Evolutionary conservation across 176 grass and related monocot species (phyloP).

Genomic region (Carex cristatella): DNA sequence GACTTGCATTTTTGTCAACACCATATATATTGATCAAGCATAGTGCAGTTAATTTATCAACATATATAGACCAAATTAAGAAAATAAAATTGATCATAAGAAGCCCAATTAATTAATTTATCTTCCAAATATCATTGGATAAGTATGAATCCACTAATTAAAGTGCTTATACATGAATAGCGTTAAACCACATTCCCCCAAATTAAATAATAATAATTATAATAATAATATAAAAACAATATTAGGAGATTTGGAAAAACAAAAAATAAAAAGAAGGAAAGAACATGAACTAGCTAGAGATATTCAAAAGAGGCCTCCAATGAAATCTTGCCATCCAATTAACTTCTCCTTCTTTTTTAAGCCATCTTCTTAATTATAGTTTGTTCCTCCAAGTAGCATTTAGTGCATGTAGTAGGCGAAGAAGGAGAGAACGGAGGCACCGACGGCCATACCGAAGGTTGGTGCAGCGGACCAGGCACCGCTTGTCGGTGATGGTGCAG

Average conservation of each 20-base stretch:
- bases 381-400: neutral
- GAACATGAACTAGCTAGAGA: neutral
- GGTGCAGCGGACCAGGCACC: conserved; percentile 40
- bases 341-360: neutral
- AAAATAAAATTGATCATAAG: neutral
- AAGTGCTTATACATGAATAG: neutral
- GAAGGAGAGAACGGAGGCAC: conserved; percentile 63
- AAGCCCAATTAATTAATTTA: conserved; percentile 2
- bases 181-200: neutral
- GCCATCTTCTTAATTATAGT: neutral
- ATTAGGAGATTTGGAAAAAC: neutral
- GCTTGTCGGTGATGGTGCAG: conserved; percentile 54
- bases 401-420: conserved; percentile 74
- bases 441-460: conserved; percentile 40
- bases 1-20: neutral
- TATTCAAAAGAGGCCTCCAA: neutral
- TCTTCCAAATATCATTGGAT: neutral
- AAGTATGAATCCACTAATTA: neutral
- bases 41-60: neutral
- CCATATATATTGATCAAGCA: neutral
- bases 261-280: neutral
- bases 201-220: neutral
- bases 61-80: neutral
- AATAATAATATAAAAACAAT: neutral
- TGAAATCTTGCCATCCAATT: neutral